These are phyloP conservation scores for Heterobasidion irregulare DNA, from an alignment of 1,284 basidiomycete species.

Conservation along the genomic window DNA sequence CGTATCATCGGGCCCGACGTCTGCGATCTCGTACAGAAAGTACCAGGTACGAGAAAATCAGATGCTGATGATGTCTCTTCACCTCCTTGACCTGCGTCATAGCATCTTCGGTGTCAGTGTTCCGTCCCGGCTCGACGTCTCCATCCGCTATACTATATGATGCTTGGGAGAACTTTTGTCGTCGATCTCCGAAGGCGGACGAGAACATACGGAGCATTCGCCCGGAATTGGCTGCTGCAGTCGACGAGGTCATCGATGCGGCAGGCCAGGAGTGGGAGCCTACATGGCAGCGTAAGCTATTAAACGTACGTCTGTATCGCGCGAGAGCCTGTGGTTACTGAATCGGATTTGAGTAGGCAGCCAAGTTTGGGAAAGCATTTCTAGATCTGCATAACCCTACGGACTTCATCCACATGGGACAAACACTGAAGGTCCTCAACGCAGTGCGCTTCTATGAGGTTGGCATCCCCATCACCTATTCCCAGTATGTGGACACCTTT, in stretches of 20 bases:
- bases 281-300: slow-evolving; percentile 79
- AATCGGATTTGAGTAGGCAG: slow-evolving; percentile 55
- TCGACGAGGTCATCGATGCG: slow-evolving; percentile 90
- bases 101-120: slow-evolving; percentile 77
- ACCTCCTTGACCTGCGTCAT: slow-evolving; percentile 8
- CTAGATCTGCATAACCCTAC: slow-evolving; percentile 88
- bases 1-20: slow-evolving; percentile 74
- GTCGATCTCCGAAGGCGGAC: slow-evolving; percentile 83
- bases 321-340: neutral
- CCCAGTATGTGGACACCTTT: slow-evolving; percentile 53
- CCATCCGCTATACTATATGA: slow-evolving; percentile 90
- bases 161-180: slow-evolving; percentile 83
- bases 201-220: slow-evolving; percentile 88
- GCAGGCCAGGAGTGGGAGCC: slow-evolving; percentile 91
- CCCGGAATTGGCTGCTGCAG: slow-evolving; percentile 79
- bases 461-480: slow-evolving; percentile 89
- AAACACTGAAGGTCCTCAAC: slow-evolving; percentile 92
- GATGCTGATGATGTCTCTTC: neutral
- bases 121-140: slow-evolving; percentile 87
- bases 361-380: slow-evolving; percentile 92
- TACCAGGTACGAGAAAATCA: slow-evolving; percentile 53
- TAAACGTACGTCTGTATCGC: slow-evolving; percentile 53
- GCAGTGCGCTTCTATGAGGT: slow-evolving; percentile 88
- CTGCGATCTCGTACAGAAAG: slow-evolving; percentile 91
- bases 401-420: slow-evolving; percentile 87